Conservation (phyloP, 495 filamentous ascomycete species). For the Clavariopsis aquatica region DNA sequence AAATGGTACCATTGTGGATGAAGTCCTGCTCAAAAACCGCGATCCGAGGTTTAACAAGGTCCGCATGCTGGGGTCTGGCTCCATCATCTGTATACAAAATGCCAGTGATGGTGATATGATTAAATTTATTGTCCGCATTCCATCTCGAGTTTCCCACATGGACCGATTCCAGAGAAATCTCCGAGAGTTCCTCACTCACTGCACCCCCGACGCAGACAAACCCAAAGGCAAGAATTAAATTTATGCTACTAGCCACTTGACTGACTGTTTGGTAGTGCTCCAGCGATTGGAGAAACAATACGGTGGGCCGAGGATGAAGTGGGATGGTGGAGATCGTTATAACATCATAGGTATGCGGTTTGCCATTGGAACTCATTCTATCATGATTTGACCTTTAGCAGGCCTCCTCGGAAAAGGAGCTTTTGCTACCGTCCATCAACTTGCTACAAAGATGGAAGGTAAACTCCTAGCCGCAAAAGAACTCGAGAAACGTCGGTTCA, state of each 20-base stretch:
- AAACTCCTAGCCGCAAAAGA: conserved; percentile 85
- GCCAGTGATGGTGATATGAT: conserved; percentile 50
- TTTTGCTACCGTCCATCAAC: conserved; percentile 87
- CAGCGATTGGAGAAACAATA: conserved; percentile 16
- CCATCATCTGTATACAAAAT: conserved; percentile 69
- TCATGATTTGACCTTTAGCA: conserved; percentile 2
- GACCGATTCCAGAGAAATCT: conserved; percentile 63
- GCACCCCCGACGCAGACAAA: conserved; percentile 27
- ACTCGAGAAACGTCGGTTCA: conserved; percentile 82
- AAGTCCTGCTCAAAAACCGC: conserved; percentile 56
- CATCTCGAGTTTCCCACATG: conserved; percentile 61
- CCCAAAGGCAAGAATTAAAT: not conserved
- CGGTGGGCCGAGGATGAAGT: conserved; percentile 57
- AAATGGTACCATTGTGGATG: conserved; percentile 87
- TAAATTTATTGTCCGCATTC: conserved; percentile 83
- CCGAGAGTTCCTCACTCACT: conserved; percentile 49
- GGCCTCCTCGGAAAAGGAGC: conserved; percentile 81
- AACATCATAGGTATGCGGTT: conserved; percentile 62
- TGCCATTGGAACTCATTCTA: not conserved
- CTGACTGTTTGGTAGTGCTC: conserved; percentile 3
- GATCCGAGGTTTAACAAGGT: conserved; percentile 39
- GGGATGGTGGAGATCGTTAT: conserved; percentile 80
- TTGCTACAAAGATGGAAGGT: conserved; percentile 77
- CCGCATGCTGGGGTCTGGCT: conserved; percentile 70
- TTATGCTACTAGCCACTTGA: not conserved